Evolutionary conservation across 2,329 filamentous ascomycete species (phyloP).

Genomic region (Fusarium secorum): DNA sequence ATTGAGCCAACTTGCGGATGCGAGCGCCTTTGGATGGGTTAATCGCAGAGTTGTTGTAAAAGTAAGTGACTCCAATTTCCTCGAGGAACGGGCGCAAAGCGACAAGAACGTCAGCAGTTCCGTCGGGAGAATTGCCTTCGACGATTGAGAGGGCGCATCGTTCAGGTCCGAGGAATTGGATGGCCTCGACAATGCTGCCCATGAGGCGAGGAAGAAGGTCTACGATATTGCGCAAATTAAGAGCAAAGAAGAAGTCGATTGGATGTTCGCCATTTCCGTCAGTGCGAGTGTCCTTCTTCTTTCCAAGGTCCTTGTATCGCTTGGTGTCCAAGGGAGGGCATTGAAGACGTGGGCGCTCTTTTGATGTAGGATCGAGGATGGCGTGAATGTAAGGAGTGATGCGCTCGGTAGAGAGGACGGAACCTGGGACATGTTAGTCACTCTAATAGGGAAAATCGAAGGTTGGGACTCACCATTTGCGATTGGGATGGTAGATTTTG

Average conservation of each 20-base stretch:
- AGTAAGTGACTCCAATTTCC: slow-evolving; percentile 51
- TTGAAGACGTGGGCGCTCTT: slow-evolving; percentile 37
- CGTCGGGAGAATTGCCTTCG: slow-evolving; percentile 63
- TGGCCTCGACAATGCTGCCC: slow-evolving; percentile 59
- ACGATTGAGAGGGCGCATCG: slow-evolving; percentile 63
- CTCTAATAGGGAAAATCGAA: fast-evolving
- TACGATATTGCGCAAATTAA: slow-evolving; percentile 60
- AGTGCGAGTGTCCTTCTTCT: neutral
- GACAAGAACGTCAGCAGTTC: slow-evolving; percentile 59
- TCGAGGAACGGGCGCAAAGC: slow-evolving; percentile 52
- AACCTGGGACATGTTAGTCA: slow-evolving; percentile 45
- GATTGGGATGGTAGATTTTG: neutral
- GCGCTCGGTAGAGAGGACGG: slow-evolving; percentile 25
- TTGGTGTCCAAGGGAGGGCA: slow-evolving; percentile 39
- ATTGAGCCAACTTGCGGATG: slow-evolving; percentile 56
- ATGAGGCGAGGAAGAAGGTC: slow-evolving; percentile 59
- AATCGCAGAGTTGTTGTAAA: slow-evolving; percentile 52
- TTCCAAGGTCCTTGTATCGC: slow-evolving; percentile 38
- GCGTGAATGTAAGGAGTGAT: slow-evolving; percentile 42
- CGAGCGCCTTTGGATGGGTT: slow-evolving; percentile 55
- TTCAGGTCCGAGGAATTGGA: slow-evolving; percentile 59
- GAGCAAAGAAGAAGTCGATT: slow-evolving; percentile 58
- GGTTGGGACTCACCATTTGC: neutral
- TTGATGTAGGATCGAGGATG: slow-evolving; percentile 43
- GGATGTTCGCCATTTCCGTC: neutral